Percentiles rank a stretch among this genome's conserved stretches.
phyloP scores from a whole-genome alignment of 2,329 filamentous ascomycete genomes.

The Acephala macrosclerotiorum region DNA sequence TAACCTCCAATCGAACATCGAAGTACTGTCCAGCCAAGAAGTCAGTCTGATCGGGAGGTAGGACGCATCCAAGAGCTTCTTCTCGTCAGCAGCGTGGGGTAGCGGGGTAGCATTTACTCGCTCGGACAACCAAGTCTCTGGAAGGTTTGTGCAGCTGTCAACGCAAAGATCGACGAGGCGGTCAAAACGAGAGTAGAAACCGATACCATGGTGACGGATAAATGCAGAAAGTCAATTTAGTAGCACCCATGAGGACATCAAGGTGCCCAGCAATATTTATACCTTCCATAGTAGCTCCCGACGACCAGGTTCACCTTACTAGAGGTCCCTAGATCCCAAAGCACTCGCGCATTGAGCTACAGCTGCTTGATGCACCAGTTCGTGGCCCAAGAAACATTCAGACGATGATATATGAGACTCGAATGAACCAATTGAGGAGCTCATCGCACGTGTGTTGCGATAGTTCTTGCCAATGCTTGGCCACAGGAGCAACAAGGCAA shows the following conservation, averaged over 20 bases:
- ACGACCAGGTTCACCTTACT: conserved; percentile 16
- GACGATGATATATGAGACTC: neutral
- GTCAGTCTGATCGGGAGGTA: conserved; percentile 72
- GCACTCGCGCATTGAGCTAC: neutral
- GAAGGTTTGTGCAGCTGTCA: conserved; percentile 61
- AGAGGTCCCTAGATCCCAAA: neutral
- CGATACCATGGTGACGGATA: conserved; percentile 37
- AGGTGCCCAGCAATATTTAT: conserved; percentile 48
- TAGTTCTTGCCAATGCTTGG: conserved; percentile 20
- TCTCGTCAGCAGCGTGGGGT: conserved; percentile 20
- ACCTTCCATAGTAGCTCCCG: conserved; percentile 5
- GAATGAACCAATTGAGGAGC: conserved; percentile 18
- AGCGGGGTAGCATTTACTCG: conserved; percentile 18
- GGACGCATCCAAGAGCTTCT: conserved; percentile 60
- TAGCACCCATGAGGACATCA: conserved; percentile 32
- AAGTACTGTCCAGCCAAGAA: conserved; percentile 87
- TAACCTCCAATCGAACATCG: conserved; percentile 76
- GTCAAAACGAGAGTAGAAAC: conserved; percentile 41
- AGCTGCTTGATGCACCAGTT: conserved; percentile 5
- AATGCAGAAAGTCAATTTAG: conserved; percentile 16
- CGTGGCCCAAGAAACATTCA: neutral
- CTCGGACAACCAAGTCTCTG: conserved; percentile 64
- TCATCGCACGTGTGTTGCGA: conserved; percentile 15
- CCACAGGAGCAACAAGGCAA: conserved; percentile 9
- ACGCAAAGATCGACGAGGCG: conserved; percentile 48